Percentiles rank a stretch among this genome's conserved stretches.
These are phyloP conservation scores for Wickerhamiella australiensis DNA, from an alignment of 805 yeast species.

Conservation along the genomic window DNA sequence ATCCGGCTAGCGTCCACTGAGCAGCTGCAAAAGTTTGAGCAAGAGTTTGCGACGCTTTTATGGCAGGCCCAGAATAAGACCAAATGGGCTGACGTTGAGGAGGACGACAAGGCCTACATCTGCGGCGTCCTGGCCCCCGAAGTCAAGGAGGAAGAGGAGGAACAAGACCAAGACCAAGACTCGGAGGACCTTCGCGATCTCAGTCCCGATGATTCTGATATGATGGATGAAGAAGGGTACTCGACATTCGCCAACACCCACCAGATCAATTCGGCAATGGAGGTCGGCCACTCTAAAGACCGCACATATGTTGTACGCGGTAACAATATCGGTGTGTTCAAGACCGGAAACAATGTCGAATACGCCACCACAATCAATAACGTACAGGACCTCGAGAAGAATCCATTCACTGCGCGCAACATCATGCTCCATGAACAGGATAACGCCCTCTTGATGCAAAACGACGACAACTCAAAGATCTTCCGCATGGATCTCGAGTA, in stretches of 20 bases:
- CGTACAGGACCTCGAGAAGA: constrained; percentile 41
- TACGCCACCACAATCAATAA: constrained; percentile 58
- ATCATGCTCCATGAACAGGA: constrained; percentile 74
- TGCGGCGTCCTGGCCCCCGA: constrained; percentile 36
- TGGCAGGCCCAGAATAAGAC: constrained; percentile 50
- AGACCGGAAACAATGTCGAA: constrained; percentile 41
- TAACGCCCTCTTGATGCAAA: constrained; percentile 53
- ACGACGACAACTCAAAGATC: constrained; percentile 36
- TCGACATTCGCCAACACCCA: constrained; percentile 16
- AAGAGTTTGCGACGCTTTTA: constrained; percentile 37
- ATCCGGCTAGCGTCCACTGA: constrained; percentile 39
- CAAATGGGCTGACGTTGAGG: constrained; percentile 36
- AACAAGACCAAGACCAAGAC: constrained; percentile 27
- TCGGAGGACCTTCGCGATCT: constrained; percentile 27
- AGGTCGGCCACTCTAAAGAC: constrained; percentile 58
- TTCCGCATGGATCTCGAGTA: constrained; percentile 67
- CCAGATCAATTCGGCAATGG: constrained; percentile 51
- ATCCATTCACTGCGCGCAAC: constrained; percentile 42
- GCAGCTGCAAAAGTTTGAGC: constrained; percentile 41
- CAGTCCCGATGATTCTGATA: constrained; percentile 29
- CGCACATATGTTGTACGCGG: constrained; percentile 74
- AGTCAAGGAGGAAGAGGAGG: constrained; percentile 27
- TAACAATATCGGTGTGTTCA: constrained; percentile 68
- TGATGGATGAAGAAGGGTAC: constrained; percentile 28
- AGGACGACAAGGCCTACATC: constrained; percentile 44